Evolutionary conservation across 345 rosid genomes (phyloP).

Genomic region (Boechera retrofracta): DNA sequence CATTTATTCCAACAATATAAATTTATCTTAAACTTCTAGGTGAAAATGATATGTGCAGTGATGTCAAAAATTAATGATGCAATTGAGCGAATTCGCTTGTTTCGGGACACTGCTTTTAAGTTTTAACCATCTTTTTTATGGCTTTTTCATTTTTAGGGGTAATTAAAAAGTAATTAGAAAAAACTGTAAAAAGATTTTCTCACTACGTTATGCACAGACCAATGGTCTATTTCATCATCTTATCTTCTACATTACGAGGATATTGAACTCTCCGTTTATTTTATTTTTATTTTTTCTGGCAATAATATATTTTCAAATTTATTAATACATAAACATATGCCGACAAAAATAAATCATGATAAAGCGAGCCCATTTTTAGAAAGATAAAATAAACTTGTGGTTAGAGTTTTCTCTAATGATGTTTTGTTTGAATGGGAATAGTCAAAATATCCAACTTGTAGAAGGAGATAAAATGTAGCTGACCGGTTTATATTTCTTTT

Average conservation of each 20-base stretch:
- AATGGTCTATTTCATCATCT: not conserved
- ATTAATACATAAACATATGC: not conserved
- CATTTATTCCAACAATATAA: not conserved
- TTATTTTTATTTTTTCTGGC: not conserved
- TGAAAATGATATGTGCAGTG: conserved; percentile 21
- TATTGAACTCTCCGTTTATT: not conserved
- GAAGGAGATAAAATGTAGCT: conserved; percentile 5
- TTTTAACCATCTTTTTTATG: too few relatives aligned
- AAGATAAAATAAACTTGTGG: not conserved
- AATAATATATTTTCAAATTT: not conserved
- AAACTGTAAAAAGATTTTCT: not conserved
- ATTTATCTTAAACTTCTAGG: not conserved
- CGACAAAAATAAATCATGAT: not conserved
- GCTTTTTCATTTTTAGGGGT: not conserved
- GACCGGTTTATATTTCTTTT: not conserved
- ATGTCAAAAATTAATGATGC: not conserved
- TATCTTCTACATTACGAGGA: not conserved
- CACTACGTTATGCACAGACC: not conserved
- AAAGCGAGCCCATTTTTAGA: not conserved
- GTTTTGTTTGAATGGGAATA: conserved; percentile 2
- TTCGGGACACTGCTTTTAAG: too few relatives aligned
- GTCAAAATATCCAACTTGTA: conserved; percentile 1
- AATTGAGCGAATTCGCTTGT: too few relatives aligned
- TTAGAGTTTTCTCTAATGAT: not conserved
- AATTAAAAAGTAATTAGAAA: not conserved